Base-by-base conservation (phyloP, 2,329 filamentous ascomycete genomes). In the Xylariaceae sp. region DNA sequence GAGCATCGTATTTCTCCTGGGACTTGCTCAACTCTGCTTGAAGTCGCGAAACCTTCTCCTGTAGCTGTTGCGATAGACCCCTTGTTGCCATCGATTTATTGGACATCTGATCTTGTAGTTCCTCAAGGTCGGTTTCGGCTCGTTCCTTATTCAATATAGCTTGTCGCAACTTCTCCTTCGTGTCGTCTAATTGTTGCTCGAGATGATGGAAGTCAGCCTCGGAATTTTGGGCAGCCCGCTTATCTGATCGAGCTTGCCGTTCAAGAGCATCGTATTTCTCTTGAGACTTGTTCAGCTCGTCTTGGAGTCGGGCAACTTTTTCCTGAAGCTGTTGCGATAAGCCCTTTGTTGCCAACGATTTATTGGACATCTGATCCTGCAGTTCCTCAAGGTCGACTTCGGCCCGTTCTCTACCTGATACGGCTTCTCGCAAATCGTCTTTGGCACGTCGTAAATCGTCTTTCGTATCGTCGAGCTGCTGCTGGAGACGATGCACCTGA, bases 51-150 rank as follows among this genome's bases (percentile, higher is more conserved):
- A 83, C 74, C 68, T 84, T 89, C 61, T 89, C 86, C 64, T 92
- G 87, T n/a, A 89, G 78, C 69, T 92, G 87, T 30, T 87, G 81
- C 49, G 83, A 88, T 8, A 89, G 76, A 2, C 86, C 87, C 66
- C 88, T 90, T 10, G 86, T 88, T 49, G 83, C 83, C 34, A 90
- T 79, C 0, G 87, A 92, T 62, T 90, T 91, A 70, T 92, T 86
- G 18, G 86, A 80, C 79, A 91, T 83, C 63, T 91, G 88, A 50
- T 89, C 86, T 57, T 88, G 86, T 21, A 91, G 75, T 63, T 86
- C 83, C 61, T 84, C 78, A 15, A 86, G 72, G 54, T 86, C 78
- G 6, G 71, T 72, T 61, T 84, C 80, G 2, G 83, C 83, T 29
- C 78, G 76, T 19, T 81, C 74, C 60, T 80, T 81, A 51, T 84